Evolutionary conservation across 345 rosid species (phyloP).

Genomic region (Eucalyptus regnans): DNA sequence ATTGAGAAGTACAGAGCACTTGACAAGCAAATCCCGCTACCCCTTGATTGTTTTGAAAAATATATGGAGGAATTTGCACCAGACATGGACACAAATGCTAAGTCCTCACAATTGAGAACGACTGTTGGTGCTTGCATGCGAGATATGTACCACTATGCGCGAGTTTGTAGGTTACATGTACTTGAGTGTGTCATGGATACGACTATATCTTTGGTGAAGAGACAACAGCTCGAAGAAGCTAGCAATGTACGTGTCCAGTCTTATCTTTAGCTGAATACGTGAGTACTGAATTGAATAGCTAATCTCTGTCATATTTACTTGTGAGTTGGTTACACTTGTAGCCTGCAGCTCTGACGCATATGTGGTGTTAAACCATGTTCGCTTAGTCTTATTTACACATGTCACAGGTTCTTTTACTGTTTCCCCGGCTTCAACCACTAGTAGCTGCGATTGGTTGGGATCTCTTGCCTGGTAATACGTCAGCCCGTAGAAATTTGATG

Average conservation of each 20-base stretch:
- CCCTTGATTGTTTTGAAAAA: constrained; percentile 50
- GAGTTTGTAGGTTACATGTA: constrained; percentile 73
- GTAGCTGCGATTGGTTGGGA: constrained; percentile 99
- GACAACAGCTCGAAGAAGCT: constrained; percentile 75
- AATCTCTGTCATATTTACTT: neutral
- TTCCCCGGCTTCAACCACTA: constrained; percentile 72
- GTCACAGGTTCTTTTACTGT: constrained; percentile 55
- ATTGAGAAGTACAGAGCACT: constrained; percentile 33
- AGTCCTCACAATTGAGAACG: constrained; percentile 20
- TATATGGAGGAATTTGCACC: constrained; percentile 30
- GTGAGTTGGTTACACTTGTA: neutral
- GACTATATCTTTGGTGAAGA: constrained; percentile 56
- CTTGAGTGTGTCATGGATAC: constrained; percentile 75
- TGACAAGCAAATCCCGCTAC: constrained; percentile 47
- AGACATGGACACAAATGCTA: constrained; percentile 23
- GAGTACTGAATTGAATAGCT: neutral
- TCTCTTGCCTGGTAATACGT: constrained; percentile 67
- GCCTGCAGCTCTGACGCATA: neutral
- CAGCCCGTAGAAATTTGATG: constrained; percentile 61
- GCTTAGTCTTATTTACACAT: neutral
- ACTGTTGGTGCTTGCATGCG: constrained; percentile 52
- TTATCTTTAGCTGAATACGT: constrained; percentile 6
- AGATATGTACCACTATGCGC: constrained; percentile 86
- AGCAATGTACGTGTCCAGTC: constrained; percentile 50
- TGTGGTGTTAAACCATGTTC: neutral